These are phyloP conservation scores for Ustilago curta DNA, from an alignment of 1,284 basidiomycete species.

Conservation along the genomic window DNA sequence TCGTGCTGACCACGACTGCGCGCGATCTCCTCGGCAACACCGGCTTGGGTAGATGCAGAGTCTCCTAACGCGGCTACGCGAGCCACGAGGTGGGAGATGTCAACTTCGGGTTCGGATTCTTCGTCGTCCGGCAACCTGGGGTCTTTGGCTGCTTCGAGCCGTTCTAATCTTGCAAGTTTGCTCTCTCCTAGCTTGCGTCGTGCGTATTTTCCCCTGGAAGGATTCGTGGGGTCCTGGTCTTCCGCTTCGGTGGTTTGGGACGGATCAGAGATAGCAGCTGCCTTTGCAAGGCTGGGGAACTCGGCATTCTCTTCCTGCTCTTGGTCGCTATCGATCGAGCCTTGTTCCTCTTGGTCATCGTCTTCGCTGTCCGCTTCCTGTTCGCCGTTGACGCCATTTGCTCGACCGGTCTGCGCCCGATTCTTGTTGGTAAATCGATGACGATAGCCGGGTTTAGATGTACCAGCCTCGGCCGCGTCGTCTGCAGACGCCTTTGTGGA, in stretches of 20 bases:
- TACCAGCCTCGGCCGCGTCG: constrained; percentile 13
- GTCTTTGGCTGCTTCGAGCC: constrained; percentile 50
- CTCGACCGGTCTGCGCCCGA: constrained; percentile 4
- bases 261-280: constrained; percentile 16
- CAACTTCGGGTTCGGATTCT: constrained; percentile 65
- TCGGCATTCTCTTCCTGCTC: constrained; percentile 28
- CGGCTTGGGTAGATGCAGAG: constrained; percentile 36
- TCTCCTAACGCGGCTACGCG: constrained; percentile 55
- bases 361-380: constrained; percentile 12
- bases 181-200: constrained; percentile 54
- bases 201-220: constrained; percentile 50
- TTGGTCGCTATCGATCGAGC: constrained; percentile 12
- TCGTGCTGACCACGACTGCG: constrained; percentile 39
- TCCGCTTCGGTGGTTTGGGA: constrained; percentile 7
- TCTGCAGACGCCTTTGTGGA: constrained; percentile 18
- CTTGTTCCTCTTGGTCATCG: constrained; percentile 1
- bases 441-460: constrained; percentile 30
- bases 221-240: constrained; percentile 20
- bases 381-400: constrained; percentile 7
- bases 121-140: constrained; percentile 38
- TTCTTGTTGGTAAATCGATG: constrained; percentile 29
- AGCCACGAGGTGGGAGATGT: constrained; percentile 56
- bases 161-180: constrained; percentile 54
- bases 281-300: constrained; percentile 37
- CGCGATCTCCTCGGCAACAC: constrained; percentile 31